Evolutionary conservation across 1,284 basidiomycete species (phyloP).

Genomic region (Cutaneotrichosporon mucoides): DNA sequence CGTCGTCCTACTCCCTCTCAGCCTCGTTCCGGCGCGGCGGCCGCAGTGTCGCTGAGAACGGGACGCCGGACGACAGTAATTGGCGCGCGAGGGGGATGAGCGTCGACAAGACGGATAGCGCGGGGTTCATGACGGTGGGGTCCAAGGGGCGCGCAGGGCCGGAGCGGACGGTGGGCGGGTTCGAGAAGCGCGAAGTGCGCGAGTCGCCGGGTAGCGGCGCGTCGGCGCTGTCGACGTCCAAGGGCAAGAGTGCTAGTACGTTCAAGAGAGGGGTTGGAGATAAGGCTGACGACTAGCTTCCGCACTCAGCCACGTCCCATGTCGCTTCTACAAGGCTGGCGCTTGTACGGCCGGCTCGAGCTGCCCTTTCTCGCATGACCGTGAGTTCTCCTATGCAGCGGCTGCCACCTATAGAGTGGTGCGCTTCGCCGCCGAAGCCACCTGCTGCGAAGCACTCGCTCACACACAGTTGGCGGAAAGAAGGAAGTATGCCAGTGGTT

Average conservation of each 20-base stretch:
- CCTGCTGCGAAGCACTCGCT: too few relatives aligned
- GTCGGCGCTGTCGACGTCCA: slow-evolving; percentile 15
- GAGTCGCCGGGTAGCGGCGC: slow-evolving; percentile 1
- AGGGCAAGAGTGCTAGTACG: slow-evolving; percentile 12
- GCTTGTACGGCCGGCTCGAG: slow-evolving; percentile 90
- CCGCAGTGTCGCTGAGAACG: slow-evolving; percentile 12
- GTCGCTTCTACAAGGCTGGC: slow-evolving; percentile 94
- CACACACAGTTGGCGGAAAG: slow-evolving; percentile 60
- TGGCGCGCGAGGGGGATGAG: slow-evolving; percentile 25
- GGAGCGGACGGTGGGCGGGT: slow-evolving; percentile 34
- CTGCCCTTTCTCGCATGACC: slow-evolving; percentile 85
- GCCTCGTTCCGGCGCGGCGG: slow-evolving; percentile 12
- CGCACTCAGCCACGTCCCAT: slow-evolving; percentile 85
- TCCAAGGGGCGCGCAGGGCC: slow-evolving; percentile 10
- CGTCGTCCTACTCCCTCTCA: slow-evolving; percentile 5
- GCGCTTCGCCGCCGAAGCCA: too few relatives aligned
- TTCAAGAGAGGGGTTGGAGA: too few relatives aligned
- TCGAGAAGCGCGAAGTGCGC: slow-evolving; percentile 34
- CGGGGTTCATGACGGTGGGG: too few relatives aligned
- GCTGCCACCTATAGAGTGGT: neutral
- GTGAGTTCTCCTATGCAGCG: slow-evolving; percentile 22
- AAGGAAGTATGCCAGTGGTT: slow-evolving; percentile 95
- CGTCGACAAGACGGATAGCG: slow-evolving; percentile 2
- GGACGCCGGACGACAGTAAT: slow-evolving; percentile 23
- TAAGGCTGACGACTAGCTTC: slow-evolving; percentile 9